Base-by-base conservation (phyloP, 306 rosid genomes). In the Pterocarpus macrocarpus region DNA sequence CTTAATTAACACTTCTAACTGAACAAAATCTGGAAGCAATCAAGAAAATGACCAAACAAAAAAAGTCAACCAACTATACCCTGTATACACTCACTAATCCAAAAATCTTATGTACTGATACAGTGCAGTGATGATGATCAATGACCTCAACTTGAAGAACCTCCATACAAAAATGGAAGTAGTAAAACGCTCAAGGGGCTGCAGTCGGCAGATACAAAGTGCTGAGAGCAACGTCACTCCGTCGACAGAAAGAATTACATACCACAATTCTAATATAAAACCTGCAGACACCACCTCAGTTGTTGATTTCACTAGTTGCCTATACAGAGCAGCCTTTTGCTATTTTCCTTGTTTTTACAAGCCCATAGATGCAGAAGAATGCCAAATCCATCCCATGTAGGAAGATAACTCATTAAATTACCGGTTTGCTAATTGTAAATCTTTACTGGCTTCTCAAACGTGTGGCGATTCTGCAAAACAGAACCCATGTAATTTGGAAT, bases 381-480 rank as follows among this genome's bases (percentile, higher is more conserved):
- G 76, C 69, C 80, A 77, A 84, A 89, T 52, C 68, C 94, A 82
- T 78, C 89, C 82, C 71, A 73, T 17, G 85, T 78, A 68, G 75
- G 66, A 69, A 58, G 69, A 80, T 56, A 70, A 67, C 61, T 35
- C 67, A 41, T 72, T 74, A 61, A 61, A 83, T 22, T 57, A 58
- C 66, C 53, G 69, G 71, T 81, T 80, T 74, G 75, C 88, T 94
- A 94, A 86, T 94, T 94, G 87, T 94, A 94, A 73, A 94, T 94
- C 88, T 89, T 94, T 34, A 94, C 94, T 10, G 97, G 97, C 92
- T 94, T 92, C 92, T 92, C 97, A 88, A 72, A 92, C 2, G 94
- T 83, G 88, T 89, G 98, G 49, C 98, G 97, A 77, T 92, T 94
- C 97, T 94, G 92, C 61, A 84, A 86, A 89, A 71, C 69, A 78